Evolutionary conservation across 1,284 basidiomycete species (phyloP).

Genomic region (Fomitiporia mediterranea): DNA sequence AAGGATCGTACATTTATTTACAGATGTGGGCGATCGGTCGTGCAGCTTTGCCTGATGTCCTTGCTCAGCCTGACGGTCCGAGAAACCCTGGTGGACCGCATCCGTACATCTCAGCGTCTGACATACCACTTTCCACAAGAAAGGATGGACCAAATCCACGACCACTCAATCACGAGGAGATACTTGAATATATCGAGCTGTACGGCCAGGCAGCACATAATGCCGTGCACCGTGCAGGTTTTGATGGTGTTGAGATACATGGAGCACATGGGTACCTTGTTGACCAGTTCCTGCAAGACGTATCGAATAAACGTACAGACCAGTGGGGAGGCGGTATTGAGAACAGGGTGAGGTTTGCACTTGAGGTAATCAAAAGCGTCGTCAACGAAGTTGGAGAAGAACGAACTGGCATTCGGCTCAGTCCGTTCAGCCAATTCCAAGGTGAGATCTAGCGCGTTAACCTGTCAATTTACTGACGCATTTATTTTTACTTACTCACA

Average conservation of each 20-base stretch:
- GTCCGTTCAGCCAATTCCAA: slow-evolving; percentile 45
- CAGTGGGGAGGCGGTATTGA: slow-evolving; percentile 54
- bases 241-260: slow-evolving; percentile 43
- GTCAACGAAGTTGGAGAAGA: slow-evolving; percentile 34
- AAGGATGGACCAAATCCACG: slow-evolving; percentile 23
- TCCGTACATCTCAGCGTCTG: slow-evolving; percentile 38
- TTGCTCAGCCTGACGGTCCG: slow-evolving; percentile 20
- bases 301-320: slow-evolving; percentile 51
- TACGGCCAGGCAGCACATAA: slow-evolving; percentile 19
- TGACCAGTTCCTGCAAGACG: slow-evolving; percentile 37
- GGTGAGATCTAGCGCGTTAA: slow-evolving; percentile 24
- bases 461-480: neutral
- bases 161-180: slow-evolving; percentile 24
- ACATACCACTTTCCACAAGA: slow-evolving; percentile 36
- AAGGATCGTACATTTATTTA: slow-evolving; percentile 34
- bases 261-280: slow-evolving; percentile 38
- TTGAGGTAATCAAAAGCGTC: slow-evolving; percentile 43
- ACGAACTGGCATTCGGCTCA: slow-evolving; percentile 46
- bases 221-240: slow-evolving; percentile 35
- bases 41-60: slow-evolving; percentile 28
- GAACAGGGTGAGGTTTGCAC: slow-evolving; percentile 47
- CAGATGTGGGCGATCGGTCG: slow-evolving; percentile 47
- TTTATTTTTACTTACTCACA: neutral
- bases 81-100: slow-evolving; percentile 29
- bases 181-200: slow-evolving; percentile 5